Conservation (phyloP, 768 basidiomycete genomes). For the Boletus tylopilopsis region DNA sequence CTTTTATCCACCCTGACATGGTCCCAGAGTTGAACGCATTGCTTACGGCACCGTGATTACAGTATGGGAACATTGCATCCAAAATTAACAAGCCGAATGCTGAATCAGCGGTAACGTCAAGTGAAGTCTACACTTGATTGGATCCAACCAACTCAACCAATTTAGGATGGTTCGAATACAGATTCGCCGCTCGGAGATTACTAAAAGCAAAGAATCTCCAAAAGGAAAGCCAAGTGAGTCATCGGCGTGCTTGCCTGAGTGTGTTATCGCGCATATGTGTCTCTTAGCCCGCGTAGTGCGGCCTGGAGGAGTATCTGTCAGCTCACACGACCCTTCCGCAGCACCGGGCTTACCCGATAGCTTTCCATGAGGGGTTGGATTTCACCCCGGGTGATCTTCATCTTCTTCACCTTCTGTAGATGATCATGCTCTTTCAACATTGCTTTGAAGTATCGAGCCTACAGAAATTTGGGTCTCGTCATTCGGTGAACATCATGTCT, state of each 20-base stretch:
- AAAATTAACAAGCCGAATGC: too few relatives aligned
- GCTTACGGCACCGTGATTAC: too few relatives aligned
- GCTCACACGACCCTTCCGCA: background rate
- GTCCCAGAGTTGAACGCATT: too few relatives aligned
- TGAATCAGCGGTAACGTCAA: too few relatives aligned
- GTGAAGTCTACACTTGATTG: too few relatives aligned
- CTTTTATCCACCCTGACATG: too few relatives aligned
- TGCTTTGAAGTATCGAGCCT: conserved; percentile 86
- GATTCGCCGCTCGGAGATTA: too few relatives aligned
- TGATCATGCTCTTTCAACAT: conserved; percentile 76
- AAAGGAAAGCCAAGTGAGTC: too few relatives aligned
- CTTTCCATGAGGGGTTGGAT: conserved; percentile 48
- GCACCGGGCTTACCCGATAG: conserved; percentile 58
- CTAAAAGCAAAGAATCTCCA: too few relatives aligned
- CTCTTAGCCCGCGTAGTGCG: conserved; percentile 29
- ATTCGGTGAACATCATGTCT: background rate
- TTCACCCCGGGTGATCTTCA: conserved; percentile 62
- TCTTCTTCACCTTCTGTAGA: conserved; percentile 60
- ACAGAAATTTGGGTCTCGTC: conserved; percentile 3
- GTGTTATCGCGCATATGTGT: conserved; percentile 21
- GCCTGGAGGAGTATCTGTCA: conserved; percentile 19
- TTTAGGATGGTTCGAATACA: too few relatives aligned
- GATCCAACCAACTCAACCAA: too few relatives aligned
- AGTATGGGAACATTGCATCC: too few relatives aligned
- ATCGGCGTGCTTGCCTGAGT: background rate